Conservation (phyloP, 2,329 filamentous ascomycete species). For the Ophiocordyceps camponoti-leonardi region DNA sequence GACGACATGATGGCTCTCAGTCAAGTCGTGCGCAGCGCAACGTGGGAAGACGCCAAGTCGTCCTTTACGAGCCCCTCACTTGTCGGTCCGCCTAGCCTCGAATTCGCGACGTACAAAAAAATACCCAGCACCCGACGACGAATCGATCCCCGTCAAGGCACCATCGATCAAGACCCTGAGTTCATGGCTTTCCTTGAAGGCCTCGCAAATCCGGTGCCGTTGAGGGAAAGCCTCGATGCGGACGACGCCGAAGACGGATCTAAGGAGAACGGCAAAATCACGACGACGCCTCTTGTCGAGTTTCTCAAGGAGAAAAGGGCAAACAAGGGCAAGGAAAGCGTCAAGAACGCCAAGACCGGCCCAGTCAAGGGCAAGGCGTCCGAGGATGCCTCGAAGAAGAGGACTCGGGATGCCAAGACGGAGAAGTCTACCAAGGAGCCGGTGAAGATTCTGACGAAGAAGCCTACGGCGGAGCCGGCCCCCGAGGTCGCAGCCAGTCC, state of each 20-base stretch:
- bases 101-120: constrained; percentile 72
- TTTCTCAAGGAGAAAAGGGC: constrained; percentile 86
- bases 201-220: constrained; percentile 50
- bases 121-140: constrained; percentile 59
- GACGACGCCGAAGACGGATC: constrained; percentile 23
- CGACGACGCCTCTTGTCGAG: constrained; percentile 77
- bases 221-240: constrained; percentile 25
- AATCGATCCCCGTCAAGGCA: constrained; percentile 73
- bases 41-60: constrained; percentile 70
- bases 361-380: constrained; percentile 27
- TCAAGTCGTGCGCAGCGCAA: constrained; percentile 48
- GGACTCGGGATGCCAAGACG: constrained; percentile 42
- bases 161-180: constrained; percentile 90
- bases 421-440: constrained; percentile 39
- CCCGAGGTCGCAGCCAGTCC: constrained; percentile 25
- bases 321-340: constrained; percentile 42
- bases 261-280: constrained; percentile 43
- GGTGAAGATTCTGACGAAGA: constrained; percentile 46
- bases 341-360: constrained; percentile 29
- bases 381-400: constrained; percentile 42
- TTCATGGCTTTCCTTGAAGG: constrained; percentile 87
- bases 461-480: constrained; percentile 30
- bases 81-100: constrained; percentile 61
- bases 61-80: constrained; percentile 56
- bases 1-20: constrained; percentile 50